Base-by-base conservation (phyloP, 2,329 filamentous ascomycete species). In the Lasiodiplodia theobromae region DNA sequence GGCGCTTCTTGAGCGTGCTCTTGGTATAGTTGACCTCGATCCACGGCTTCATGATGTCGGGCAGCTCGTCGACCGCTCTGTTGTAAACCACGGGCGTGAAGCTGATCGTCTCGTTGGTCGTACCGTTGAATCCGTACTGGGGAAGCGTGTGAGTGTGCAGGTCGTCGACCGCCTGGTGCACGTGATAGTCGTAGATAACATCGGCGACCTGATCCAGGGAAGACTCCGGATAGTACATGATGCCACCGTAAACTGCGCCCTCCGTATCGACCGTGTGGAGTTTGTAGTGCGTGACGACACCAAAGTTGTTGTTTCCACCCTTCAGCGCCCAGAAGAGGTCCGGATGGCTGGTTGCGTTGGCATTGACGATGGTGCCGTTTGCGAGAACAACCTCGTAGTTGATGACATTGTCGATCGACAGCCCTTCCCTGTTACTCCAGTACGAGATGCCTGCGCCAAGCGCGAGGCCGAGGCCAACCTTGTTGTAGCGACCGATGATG, bases 261-360 rank as follows among this genome's bases (percentile, higher is more conserved):
- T 63, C 44, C 37, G 51, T 54, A 14, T 40, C n/a, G 14, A 62
- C 25, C 14, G 66, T 72, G 71, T 44, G 57, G 3, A 72, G 71
- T 40, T 73, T 68, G 44, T 73, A 69, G 25, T 72, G 70, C 1
- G 75, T 77, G 37, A 79, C 69, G 40, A 79, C 73, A 11, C 76
- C 70, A 54, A 75, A 78, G 11, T 76, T 78, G 49, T 73, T 74
- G 5, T 76, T 75, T 25, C 77, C 77, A 67, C 80, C 79, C 37
- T 79, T 75, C 68, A 81, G 74, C 2, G 78, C 79, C 71, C 73
- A 77, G 71, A 79, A 82, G 6, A 82, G 72, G 53, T 78, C 73
- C 1, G 71, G 12, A 60, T 76, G 52, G 2, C 47, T 44, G 0
- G 69, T 68, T 6, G 68, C 65, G 34, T 76, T 77, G n/a, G 76